A percentile compares a stretch with the other conserved stretches of the same genome.
These are phyloP conservation scores for Rhizopogon vinicolor DNA, from an alignment of 768 basidiomycete genomes.

Conservation along the genomic window DNA sequence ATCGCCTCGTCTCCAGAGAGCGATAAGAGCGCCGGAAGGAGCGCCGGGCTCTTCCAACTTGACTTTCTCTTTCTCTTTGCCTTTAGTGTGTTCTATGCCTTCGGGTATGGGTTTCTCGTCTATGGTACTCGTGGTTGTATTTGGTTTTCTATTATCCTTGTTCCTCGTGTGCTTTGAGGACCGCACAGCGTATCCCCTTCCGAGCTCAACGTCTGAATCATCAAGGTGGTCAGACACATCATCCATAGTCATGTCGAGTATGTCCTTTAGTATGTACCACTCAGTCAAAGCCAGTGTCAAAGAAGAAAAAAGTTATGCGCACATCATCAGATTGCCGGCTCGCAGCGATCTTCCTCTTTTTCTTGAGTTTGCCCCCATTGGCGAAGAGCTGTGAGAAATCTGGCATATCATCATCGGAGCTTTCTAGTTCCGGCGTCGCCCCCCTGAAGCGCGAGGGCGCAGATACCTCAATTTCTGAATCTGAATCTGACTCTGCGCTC, in stretches of 20 bases:
- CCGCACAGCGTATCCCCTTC: not conserved
- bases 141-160: not conserved
- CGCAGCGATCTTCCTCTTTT: constrained; percentile 15
- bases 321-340: not conserved
- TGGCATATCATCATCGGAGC: constrained; percentile 52
- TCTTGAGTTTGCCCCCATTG: constrained; percentile 20
- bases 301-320: not conserved
- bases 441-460: constrained; percentile 6
- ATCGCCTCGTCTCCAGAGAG: constrained; percentile 55
- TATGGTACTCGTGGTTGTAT: not conserved
- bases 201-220: constrained; percentile 22
- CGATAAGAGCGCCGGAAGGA: constrained; percentile 40
- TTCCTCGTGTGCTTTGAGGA: not conserved
- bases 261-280: constrained; percentile 2
- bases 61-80: constrained; percentile 24
- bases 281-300: not conserved
- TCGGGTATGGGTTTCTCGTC: not conserved
- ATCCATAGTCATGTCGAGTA: constrained; percentile 26
- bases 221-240: constrained; percentile 21
- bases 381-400: constrained; percentile 40
- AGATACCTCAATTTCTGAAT: constrained; percentile 5
- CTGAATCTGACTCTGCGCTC: constrained; percentile 4
- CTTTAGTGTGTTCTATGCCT: not conserved
- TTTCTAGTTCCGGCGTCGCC: constrained; percentile 24
- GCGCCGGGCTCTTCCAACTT: constrained; percentile 23